These are phyloP conservation scores for Tulasnella sp. DNA, from an alignment of 768 basidiomycete genomes.

Conservation along the genomic window DNA sequence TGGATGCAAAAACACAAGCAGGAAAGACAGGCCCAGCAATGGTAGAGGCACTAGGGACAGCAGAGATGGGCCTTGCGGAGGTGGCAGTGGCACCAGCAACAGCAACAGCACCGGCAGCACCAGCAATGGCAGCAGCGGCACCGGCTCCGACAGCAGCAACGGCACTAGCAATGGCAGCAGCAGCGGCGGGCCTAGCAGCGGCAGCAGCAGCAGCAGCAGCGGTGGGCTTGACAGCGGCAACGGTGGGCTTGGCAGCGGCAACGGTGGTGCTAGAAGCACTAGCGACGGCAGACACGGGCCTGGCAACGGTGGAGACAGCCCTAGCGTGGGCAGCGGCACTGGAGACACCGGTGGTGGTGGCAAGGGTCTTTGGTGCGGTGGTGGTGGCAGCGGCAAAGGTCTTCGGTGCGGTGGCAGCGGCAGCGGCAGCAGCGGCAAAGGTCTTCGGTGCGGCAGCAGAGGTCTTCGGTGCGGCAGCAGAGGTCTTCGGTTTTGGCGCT, in stretches of 20 bases:
- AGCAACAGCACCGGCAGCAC: too few relatives aligned
- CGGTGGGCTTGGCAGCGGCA: too few relatives aligned
- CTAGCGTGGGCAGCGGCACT: too few relatives aligned
- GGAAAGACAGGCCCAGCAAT: too few relatives aligned
- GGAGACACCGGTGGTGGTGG: neutral
- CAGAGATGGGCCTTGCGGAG: neutral
- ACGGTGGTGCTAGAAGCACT: too few relatives aligned
- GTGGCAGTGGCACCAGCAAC: neutral
- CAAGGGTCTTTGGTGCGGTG: neutral
- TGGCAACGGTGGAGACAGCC: too few relatives aligned
- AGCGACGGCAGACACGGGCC: too few relatives aligned
- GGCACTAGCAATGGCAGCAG: neutral
- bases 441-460: neutral
- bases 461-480: neutral
- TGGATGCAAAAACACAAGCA: neutral
- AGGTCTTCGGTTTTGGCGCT: neutral
- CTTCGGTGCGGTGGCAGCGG: neutral
- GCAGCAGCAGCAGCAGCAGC: too few relatives aligned
- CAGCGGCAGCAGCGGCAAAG: neutral
- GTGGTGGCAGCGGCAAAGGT: neutral
- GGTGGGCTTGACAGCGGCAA: too few relatives aligned
- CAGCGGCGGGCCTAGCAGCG: too few relatives aligned
- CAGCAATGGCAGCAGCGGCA: neutral
- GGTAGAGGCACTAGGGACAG: too few relatives aligned
- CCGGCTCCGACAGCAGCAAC: neutral